Evolutionary conservation across 495 filamentous ascomycete species (phyloP).

Genomic region (Penicillium canescens): DNA sequence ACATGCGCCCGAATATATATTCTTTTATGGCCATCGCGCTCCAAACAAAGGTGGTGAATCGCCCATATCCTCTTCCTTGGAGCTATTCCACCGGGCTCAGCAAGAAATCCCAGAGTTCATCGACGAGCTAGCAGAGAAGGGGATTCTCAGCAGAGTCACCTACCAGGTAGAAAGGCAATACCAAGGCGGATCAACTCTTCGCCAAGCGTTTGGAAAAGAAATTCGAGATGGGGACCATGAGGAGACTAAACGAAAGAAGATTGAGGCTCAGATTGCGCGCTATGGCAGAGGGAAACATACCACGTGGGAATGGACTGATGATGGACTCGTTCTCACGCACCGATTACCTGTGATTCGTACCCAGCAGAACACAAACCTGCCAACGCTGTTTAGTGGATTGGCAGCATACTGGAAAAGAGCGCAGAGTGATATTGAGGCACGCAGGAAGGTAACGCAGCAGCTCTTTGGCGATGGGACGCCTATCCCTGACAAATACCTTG

Average conservation of each 20-base stretch:
- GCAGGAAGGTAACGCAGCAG: slow-evolving; percentile 27
- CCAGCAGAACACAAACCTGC: slow-evolving; percentile 48
- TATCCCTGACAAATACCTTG: slow-evolving; percentile 51
- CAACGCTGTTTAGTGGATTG: slow-evolving; percentile 52
- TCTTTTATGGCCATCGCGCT: slow-evolving; percentile 46
- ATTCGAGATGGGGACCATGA: slow-evolving; percentile 46
- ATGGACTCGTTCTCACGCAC: slow-evolving; percentile 40
- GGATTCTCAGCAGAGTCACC: slow-evolving; percentile 41
- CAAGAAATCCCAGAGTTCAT: slow-evolving; percentile 51
- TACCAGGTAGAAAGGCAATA: slow-evolving; percentile 49
- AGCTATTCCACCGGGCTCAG: slow-evolving; percentile 49
- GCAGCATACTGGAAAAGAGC: slow-evolving; percentile 47
- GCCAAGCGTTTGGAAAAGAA: slow-evolving; percentile 53
- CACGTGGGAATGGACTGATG: slow-evolving; percentile 51
- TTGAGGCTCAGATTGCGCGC: slow-evolving; percentile 53
- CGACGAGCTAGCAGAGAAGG: slow-evolving; percentile 44
- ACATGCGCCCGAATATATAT: slow-evolving; percentile 54
- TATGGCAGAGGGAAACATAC: slow-evolving; percentile 34
- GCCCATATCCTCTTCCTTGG: slow-evolving; percentile 51
- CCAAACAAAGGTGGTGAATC: slow-evolving; percentile 49
- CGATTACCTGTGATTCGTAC: slow-evolving; percentile 47
- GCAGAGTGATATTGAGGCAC: slow-evolving; percentile 18
- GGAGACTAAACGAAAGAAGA: slow-evolving; percentile 41
- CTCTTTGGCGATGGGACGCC: slow-evolving; percentile 51
- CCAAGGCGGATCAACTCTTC: slow-evolving; percentile 49